Evolutionary conservation across 1,284 basidiomycete species (phyloP).

Genomic region (Ustilago shanxiensis): DNA sequence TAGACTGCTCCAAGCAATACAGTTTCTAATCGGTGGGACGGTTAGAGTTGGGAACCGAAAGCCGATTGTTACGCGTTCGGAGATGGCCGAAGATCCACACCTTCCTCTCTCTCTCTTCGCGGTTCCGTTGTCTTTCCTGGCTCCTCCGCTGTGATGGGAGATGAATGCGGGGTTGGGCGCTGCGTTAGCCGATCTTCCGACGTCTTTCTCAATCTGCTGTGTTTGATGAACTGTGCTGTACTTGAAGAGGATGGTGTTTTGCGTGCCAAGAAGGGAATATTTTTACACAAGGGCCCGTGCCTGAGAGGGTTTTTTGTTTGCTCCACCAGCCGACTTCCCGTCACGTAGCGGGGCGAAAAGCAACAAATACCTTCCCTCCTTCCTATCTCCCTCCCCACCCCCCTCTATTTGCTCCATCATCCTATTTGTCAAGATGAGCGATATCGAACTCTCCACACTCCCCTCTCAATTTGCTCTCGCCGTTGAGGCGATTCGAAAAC

Average conservation of each 20-base stretch:
- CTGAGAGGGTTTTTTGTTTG: constrained; percentile 5
- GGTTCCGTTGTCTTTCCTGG: neutral
- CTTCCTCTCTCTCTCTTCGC: neutral
- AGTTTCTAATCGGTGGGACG: too few species aligned
- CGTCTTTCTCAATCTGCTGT: neutral
- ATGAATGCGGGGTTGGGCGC: neutral
- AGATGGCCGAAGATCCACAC: neutral
- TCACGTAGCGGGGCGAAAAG: neutral
- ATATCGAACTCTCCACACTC: constrained; percentile 24
- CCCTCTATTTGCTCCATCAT: too few species aligned
- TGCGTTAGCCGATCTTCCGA: neutral
- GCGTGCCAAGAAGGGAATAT: neutral
- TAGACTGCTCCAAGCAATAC: too few species aligned
- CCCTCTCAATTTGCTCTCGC: constrained; percentile 46
- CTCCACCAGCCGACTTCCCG: constrained; percentile 16
- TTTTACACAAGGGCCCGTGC: neutral
- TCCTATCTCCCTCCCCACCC: neutral
- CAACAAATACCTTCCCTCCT: neutral
- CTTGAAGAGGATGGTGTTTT: too few species aligned
- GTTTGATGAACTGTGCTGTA: neutral
- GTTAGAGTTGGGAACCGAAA: constrained; percentile 1
- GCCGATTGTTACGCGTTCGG: constrained; percentile 2
- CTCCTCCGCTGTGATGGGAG: neutral
- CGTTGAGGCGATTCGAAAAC: constrained; percentile 40
- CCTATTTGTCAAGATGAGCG: neutral